These are phyloP conservation scores for Limtongia smithiae DNA, from an alignment of 805 yeast species.

Conservation along the genomic window DNA sequence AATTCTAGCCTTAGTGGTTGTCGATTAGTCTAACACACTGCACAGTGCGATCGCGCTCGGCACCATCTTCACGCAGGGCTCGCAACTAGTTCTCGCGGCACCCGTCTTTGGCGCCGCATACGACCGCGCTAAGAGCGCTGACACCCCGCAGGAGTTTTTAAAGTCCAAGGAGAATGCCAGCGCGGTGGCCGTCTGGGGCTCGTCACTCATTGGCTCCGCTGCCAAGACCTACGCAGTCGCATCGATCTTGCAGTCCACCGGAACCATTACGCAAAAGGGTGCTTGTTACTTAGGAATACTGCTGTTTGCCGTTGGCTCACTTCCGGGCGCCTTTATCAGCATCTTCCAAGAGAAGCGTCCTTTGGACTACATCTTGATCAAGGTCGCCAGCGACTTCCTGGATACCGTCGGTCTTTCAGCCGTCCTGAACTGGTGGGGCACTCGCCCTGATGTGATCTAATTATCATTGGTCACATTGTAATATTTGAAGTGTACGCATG, in stretches of 20 bases:
- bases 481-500: no score
- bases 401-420: conserved; percentile 44
- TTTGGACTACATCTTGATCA: conserved; percentile 37
- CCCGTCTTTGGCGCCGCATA: conserved; percentile 43
- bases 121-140: conserved; percentile 37
- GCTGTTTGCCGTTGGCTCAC: conserved; percentile 39
- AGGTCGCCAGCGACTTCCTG: conserved; percentile 36
- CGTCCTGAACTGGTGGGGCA: conserved; percentile 41
- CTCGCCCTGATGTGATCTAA: conserved; percentile 25
- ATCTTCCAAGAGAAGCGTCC: conserved; percentile 39
- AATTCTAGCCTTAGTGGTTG: no score
- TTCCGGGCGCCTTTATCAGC: conserved; percentile 37
- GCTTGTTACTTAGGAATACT: conserved; percentile 41
- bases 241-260: conserved; percentile 41
- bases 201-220: conserved; percentile 39
- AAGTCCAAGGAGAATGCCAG: conserved; percentile 40
- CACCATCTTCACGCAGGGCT: conserved; percentile 39
- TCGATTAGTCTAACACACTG: background rate
- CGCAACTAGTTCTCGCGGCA: conserved; percentile 37
- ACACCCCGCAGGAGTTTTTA: conserved; percentile 38
- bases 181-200: conserved; percentile 37
- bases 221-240: conserved; percentile 43
- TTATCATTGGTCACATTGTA: no score
- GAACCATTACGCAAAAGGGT: conserved; percentile 40
- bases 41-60: conserved; percentile 40